These are phyloP conservation scores for Kitagawia praeruptora DNA, from an alignment of 129 eudicot genomes.

Conservation along the genomic window DNA sequence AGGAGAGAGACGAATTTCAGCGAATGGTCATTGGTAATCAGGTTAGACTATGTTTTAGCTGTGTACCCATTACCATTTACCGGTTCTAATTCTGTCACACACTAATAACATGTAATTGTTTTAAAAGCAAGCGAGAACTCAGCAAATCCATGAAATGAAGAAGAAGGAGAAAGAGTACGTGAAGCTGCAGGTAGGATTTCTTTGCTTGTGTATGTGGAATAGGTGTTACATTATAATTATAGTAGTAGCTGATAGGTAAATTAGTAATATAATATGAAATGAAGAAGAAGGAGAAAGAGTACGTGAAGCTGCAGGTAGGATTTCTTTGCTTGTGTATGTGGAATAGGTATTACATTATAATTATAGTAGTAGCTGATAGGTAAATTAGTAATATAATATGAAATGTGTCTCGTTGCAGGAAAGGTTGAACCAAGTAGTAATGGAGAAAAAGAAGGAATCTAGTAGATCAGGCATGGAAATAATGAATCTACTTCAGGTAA, in stretches of 20 bases:
- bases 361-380: not conserved
- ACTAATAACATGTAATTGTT: conserved; percentile 9
- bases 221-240: not conserved
- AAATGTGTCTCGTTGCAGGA: conserved; percentile 41
- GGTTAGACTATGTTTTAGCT: conserved; percentile 28
- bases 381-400: conserved; percentile 5
- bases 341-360: not conserved
- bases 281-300: conserved; percentile 96
- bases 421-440: conserved; percentile 81
- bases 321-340: not conserved
- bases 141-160: conserved; percentile 98
- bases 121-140: conserved; percentile 91
- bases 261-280: conserved; percentile 45
- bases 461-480: conserved; percentile 97
- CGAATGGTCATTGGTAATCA: conserved; percentile 96
- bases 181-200: conserved; percentile 68
- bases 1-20: conserved; percentile 95
- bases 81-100: conserved; percentile 1
- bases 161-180: conserved; percentile 91
- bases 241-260: conserved; percentile 2
- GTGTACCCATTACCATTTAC: not conserved
- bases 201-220: not conserved
- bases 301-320: conserved; percentile 84
- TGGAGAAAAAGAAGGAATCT: conserved; percentile 99
- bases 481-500: conserved; percentile 95